Percentiles rank a stretch among this genome's conserved stretches.
Conservation (phyloP, 2,329 filamentous ascomycete species). For the Macrophomina tecta region DNA sequence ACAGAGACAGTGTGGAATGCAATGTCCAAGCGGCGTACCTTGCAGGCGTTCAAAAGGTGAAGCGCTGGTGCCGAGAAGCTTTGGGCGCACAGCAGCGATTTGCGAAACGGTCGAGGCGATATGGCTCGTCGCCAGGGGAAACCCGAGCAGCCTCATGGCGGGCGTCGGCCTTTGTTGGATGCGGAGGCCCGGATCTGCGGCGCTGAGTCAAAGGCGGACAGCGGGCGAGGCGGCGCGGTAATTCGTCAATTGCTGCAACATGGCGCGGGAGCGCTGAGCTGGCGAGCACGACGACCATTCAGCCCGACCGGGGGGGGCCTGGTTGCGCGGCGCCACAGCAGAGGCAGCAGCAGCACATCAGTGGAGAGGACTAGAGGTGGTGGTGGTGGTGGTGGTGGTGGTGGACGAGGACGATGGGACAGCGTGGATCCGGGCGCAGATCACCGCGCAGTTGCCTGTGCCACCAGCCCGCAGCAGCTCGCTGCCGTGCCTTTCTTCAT, state of each 20-base stretch:
- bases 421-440: conserved; percentile 10
- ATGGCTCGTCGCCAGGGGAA: conserved; percentile 9
- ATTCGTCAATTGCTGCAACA: conserved; percentile 24
- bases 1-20: conserved; percentile 21
- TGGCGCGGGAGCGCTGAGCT: conserved; percentile 18
- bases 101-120: conserved; percentile 10
- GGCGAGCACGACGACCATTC: conserved; percentile 6
- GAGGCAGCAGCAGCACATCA: not conserved
- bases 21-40: conserved; percentile 26
- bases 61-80: conserved; percentile 11
- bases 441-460: conserved; percentile 2
- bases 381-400: not conserved
- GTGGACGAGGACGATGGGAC: not conserved
- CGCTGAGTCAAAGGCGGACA: conserved; percentile 23
- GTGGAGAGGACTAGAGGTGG: not conserved
- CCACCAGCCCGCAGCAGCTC: conserved; percentile 6
- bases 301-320: conserved; percentile 13
- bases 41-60: conserved; percentile 13
- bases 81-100: conserved; percentile 9
- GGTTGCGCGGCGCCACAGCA: conserved; percentile 9
- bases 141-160: conserved; percentile 3
- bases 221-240: not conserved
- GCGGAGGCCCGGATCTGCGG: conserved; percentile 20
- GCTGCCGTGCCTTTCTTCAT: conserved; percentile 28
- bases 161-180: not conserved